Evolutionary conservation across 73 alveolate species (phyloP), one percentile per base, ranked within the genome.

Genomic region (Paramecium caudatum): DNA sequence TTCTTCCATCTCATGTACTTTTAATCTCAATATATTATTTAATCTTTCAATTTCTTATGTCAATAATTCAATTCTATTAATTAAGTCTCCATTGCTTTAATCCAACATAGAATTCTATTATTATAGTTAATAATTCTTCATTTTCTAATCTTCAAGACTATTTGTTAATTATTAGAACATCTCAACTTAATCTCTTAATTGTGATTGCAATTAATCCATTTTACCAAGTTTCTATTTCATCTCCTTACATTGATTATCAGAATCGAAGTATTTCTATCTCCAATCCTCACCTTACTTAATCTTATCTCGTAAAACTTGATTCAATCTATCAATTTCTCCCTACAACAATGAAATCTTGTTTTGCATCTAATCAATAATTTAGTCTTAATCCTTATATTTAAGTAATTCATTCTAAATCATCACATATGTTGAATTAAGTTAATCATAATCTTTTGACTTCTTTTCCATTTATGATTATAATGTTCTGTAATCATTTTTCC

Each of bases 221-320:
- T 65, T 65, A 13, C 8, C 17, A 32, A 65, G 34, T 12, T 65
- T 65, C 83, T 65, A 36, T 65, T 36, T 65, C 83, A 65, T 65
- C 34, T 65, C 83, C 39, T 36, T 36, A 9, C 83, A 65, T 65
- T 65, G 32, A 65, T 65, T 65, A 10, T 65, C 83, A 25, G 50
- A 33, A 13, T 30, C 49, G 34, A 65, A 65, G 39, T 65, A 65
- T 12, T 65, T 65, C 13, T 30, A 65, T 65, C 83, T 65, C 83
- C 83, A 65, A 13, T 65, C 83, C 34, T 65, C 83, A 10, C 83
- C 83, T 65, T 65, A 65, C 13, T 65, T 65, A 32, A 65, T 65
- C 37, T 65, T 65, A 2, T 65, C 83, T 36, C 83, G 27, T 30
- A 65, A 65, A 32, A 65, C 83, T 65, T 65, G 34, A 32, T 65